Percentiles rank a stretch among this genome's conserved stretches.
phyloP scores from a whole-genome alignment of 1,284 basidiomycete genomes.

The Melampsora larici-populina region DNA sequence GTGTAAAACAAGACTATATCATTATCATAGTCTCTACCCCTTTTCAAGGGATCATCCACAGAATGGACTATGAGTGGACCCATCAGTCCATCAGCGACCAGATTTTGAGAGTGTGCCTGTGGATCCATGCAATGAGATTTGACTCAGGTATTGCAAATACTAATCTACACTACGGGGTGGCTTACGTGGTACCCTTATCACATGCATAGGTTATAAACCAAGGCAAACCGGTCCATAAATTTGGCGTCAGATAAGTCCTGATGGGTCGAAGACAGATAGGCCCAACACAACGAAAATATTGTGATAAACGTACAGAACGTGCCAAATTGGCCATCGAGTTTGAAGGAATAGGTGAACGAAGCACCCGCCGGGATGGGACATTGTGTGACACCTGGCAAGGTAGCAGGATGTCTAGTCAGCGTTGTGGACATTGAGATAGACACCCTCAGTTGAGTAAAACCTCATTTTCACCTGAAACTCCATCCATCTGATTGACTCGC shows the following conservation, averaged over 20 bases:
- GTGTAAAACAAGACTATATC: constrained; percentile 15
- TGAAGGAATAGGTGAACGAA: constrained; percentile 23
- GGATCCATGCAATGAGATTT: constrained; percentile 40
- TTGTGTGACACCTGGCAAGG: constrained; percentile 46
- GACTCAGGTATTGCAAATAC: constrained; percentile 47
- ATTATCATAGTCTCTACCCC: constrained; percentile 36
- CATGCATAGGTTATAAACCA: not conserved
- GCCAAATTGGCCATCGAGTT: constrained; percentile 26
- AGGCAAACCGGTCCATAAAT: not conserved
- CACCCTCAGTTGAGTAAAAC: constrained; percentile 43
- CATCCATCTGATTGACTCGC: constrained; percentile 18
- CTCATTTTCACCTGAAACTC: constrained; percentile 37
- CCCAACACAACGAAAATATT: not conserved
- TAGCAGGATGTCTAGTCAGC: not conserved
- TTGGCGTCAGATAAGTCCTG: not conserved
- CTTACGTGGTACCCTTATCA: constrained; percentile 37
- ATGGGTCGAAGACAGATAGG: not conserved
- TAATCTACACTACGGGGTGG: constrained; percentile 40
- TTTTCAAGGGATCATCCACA: constrained; percentile 46
- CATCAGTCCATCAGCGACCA: constrained; percentile 51
- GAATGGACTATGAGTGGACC: constrained; percentile 50
- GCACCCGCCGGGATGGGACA: constrained; percentile 48
- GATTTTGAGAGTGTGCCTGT: constrained; percentile 50
- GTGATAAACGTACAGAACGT: constrained; percentile 35
- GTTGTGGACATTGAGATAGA: not conserved